Base-by-base conservation (phyloP, 2,329 filamentous ascomycete genomes). In the Sclerotinia glacialis region DNA sequence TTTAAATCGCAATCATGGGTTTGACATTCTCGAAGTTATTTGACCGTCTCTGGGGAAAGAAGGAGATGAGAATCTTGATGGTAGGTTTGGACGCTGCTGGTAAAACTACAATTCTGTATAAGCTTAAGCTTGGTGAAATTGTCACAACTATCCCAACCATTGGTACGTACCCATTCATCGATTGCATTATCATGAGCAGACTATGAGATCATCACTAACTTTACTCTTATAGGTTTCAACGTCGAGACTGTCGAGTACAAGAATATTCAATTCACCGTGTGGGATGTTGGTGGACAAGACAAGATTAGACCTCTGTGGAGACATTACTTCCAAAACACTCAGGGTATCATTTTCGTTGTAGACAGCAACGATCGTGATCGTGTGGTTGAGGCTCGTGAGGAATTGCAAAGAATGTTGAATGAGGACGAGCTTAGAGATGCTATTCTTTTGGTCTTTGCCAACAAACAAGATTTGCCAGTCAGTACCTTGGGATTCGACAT, bases 21-120 rank as follows among this genome's bases (percentile, higher is more conserved):
- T 87, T 98, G 82, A 88, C 90, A 79, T 92, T 98, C 83, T 98
- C 93, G 77, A 97, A 95, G 87, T 81, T 98, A 79, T 95, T 98
- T 81, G 92, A 96, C 80, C 89, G 90, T 84, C 87, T 98, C 81
- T 97, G 92, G 90, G 93, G 94, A 78, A 97, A 97, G 90, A 98
- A 98, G 89, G 95, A 99, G 89, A 99, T 99, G 95, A 89, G 95
- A 86, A 97, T 99, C 85, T 83, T 99, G 82, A 99, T 99, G 95
- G 93, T 99, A 77, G 95, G 95, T 87, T 89, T 99, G 78, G 95
- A 99, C 82, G 95, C 95, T 77, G 95, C 95, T 81, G 95, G 95
- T 90, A 99, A 99, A 88, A 99, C 95, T 78, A 99, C 95, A 76
- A 99, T 99, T 79, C 89, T 99, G 76, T 99, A 99, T 86, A 99